Conservation (phyloP, 169 alveolate genomes). For the Plasmodium relictum region DNA sequence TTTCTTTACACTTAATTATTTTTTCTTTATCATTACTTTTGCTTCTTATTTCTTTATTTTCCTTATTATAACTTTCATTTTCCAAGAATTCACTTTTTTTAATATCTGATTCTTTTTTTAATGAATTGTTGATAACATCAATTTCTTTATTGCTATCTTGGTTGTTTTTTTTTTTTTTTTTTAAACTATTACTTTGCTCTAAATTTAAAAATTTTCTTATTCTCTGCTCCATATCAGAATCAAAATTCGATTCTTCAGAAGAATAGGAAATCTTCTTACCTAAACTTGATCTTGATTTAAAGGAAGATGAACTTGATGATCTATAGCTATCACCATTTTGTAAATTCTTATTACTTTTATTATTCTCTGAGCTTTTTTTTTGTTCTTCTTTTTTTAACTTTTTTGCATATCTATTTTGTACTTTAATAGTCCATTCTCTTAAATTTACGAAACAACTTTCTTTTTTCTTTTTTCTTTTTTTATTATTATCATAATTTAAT, state of each 20-base stretch:
- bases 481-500: background rate
- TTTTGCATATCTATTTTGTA: constrained; percentile 39
- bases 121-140: background rate
- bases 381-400: constrained; percentile 23
- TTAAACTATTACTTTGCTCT: constrained; percentile 1
- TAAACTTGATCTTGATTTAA: constrained; percentile 34
- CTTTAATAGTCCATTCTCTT: constrained; percentile 60
- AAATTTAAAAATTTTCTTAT: constrained; percentile 29
- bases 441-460: constrained; percentile 33
- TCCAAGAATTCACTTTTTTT: background rate
- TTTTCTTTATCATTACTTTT: background rate
- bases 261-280: constrained; percentile 23
- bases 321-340: constrained; percentile 2
- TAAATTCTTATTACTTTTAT: background rate
- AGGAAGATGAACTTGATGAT: constrained; percentile 35
- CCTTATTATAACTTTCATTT: background rate
- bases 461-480: constrained; percentile 18
- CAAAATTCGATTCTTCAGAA: constrained; percentile 58
- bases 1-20: background rate
- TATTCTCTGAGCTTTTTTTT: background rate
- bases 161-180: constrained; percentile 5
- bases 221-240: constrained; percentile 34
- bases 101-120: background rate
- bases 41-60: background rate
- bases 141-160: no score